Evolutionary conservation across 768 basidiomycete species (phyloP).

Genomic region (Termitomyces bulborhizus): DNA sequence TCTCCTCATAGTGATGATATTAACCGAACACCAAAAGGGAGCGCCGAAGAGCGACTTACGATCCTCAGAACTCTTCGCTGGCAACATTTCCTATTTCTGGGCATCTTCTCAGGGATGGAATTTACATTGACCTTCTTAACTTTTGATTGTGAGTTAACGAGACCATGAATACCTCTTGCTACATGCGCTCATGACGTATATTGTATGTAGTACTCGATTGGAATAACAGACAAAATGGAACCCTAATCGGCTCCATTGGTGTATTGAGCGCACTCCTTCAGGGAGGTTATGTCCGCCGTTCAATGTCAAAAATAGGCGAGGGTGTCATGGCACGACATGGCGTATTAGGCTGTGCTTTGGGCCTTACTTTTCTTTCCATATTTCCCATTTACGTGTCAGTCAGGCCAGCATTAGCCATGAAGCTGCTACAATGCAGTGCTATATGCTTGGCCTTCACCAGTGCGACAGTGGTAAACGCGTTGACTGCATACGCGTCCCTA

Average conservation of each 20-base stretch:
- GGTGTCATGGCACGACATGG: constrained; percentile 81
- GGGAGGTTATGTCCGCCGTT: constrained; percentile 90
- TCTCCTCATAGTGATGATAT: constrained; percentile 15
- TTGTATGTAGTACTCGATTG: constrained; percentile 67
- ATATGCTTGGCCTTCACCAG: constrained; percentile 89
- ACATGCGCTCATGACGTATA: background rate
- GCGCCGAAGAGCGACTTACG: constrained; percentile 44
- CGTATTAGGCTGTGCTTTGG: constrained; percentile 63
- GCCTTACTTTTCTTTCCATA: constrained; percentile 63
- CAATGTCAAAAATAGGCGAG: constrained; percentile 70
- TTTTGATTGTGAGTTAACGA: constrained; percentile 64
- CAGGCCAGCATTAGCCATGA: constrained; percentile 38
- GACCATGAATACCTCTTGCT: background rate
- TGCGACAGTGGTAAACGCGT: constrained; percentile 90
- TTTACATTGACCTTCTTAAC: constrained; percentile 96
- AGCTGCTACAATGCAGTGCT: constrained; percentile 62
- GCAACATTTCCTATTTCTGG: constrained; percentile 81
- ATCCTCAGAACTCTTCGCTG: constrained; percentile 54
- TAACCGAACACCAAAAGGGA: constrained; percentile 23
- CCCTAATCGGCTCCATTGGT: constrained; percentile 82
- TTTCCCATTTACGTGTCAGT: constrained; percentile 52
- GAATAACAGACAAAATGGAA: constrained; percentile 85
- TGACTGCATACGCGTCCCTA: constrained; percentile 87
- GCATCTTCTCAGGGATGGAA: constrained; percentile 91
- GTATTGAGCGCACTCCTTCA: constrained; percentile 86